Evolutionary conservation across 805 yeast species (phyloP), one percentile per base, ranked within the genome.

Genomic region (Yamadazyma scolyti): DNA sequence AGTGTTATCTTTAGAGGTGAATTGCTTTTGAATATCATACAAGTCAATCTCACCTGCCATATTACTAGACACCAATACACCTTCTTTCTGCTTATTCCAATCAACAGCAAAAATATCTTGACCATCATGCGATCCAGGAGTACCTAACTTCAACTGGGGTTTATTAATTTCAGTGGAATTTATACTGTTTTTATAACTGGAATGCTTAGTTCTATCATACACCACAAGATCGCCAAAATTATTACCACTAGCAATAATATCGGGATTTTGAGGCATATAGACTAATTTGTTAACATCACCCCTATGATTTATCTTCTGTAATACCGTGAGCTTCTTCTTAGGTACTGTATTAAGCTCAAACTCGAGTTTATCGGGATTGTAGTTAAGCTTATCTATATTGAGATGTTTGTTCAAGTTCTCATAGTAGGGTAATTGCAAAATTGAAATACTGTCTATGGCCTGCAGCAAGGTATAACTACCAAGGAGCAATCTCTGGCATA

Each of bases 211-310:
- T 44, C 93, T 68, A 54, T 89, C 95, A 54, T 79, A 85, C 4
- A 89, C 58, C 30, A 70, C 75, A 9, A 81, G 63, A 9, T 71
- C 62, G 1, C 96, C 96, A 19, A 60, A 52, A 24, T 81, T 75
- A 25, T 83, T 76, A 7, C 79, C 75, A 12, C 87, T 73, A 2
- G 89, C 86, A 4, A 89, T 67, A 4, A 89, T 48, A 47, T 88
- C 93, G 2, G 93, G 93, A 47, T 89, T 89, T 43, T 82, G 90
- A 0, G 96, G 95, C 78, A 84, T 75, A 46, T 73, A 75, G 21
- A 81, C 66, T 0, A 83, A 79, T 39, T 75, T 72, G 50, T 86
- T 85, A 34, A 88, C 79, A 41, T 82, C 93, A 2, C 85, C 88
- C 1, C 61, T 53, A 43, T 79, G 87, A 20, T 73, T 66, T n/a